Evolutionary conservation across 352 stramenopile species (phyloP), one percentile per base, ranked within the genome.

Genomic region (Phytopythium mirpurense): DNA sequence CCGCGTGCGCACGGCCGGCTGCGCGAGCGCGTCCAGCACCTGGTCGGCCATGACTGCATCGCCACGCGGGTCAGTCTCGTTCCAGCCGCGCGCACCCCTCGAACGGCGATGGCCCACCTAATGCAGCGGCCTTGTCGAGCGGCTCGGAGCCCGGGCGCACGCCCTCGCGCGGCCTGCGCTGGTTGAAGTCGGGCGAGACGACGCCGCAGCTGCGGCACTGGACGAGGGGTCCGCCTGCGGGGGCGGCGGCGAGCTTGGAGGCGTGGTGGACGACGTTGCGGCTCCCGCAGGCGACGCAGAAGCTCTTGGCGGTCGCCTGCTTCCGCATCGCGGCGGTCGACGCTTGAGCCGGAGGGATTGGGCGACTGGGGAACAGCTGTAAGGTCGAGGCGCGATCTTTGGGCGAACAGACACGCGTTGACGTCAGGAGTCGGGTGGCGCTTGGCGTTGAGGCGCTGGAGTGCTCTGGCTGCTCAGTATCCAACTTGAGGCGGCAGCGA

Each of bases 211-310:
- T 59, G 44, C 74, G 72, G 29, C 77, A 88, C 34, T 36, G 47
- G 6, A 53, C 47, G 14, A 43, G 47, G 12, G 23, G 43, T 10
- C 14, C 21, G 16, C 6, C 23, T 7, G 11, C 27, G 23, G 29
- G 15, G 14, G 38, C 1, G 38, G 41, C 18, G 44, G 15, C 14
- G 16, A 43, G 18, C 18, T 19, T 40, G 15, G 31, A 1, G 5
- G 47, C 21, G 31, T 43, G 47, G 6, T 54, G 41, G 16, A 74
- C 45, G 29, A 74, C 47, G 27, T 78, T 78, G 45, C 62, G 65
- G 26, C 65, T 68, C 9, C 74, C 77, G 31, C 77, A 88, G 23
- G 67, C 71, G 29, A 88, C 61, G 41, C 77, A 88, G 26, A 72
- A 76, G 63, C 74, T 74, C 26, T 61, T 62, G 12, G 68, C 50